Percentiles rank a stretch among this genome's conserved stretches.
Conservation (phyloP, 2,329 filamentous ascomycete species). For the Thermoascus crustaceus region DNA sequence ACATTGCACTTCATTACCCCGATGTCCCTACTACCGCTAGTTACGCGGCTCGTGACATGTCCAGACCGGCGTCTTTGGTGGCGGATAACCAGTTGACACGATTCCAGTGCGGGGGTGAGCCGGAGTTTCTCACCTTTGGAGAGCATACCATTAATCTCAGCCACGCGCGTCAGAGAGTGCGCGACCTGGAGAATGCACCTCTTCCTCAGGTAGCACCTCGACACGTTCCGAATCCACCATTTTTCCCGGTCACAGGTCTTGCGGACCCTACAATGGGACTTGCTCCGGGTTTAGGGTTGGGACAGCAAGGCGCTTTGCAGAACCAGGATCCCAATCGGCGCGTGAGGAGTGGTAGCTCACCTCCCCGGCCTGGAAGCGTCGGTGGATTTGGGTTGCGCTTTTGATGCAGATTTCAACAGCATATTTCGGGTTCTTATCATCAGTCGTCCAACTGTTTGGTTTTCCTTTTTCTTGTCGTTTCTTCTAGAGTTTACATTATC, state of each 20-base stretch:
- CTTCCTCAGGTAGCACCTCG: no score
- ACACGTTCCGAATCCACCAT: background rate
- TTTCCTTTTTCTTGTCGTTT: background rate
- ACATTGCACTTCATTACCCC: background rate
- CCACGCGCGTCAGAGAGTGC: background rate
- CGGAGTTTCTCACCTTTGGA: background rate
- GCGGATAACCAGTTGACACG: background rate
- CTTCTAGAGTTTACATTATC: no score
- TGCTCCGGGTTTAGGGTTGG: no score
- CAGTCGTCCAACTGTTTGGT: background rate
- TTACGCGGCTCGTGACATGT: background rate
- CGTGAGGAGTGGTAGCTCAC: background rate
- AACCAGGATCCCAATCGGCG: no score
- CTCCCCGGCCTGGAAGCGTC: background rate
- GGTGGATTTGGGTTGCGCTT: background rate
- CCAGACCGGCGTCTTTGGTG: no score
- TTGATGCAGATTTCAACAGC: no score
- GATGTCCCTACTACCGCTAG: background rate
- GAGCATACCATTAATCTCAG: background rate
- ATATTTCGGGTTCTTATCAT: background rate
- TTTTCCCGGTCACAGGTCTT: no score
- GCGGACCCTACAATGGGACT: no score
- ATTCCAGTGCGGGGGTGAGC: background rate
- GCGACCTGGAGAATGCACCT: background rate
- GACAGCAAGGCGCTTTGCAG: no score